phyloP scores from a whole-genome alignment of 768 basidiomycete species.

The Amanita pallidorosea region DNA sequence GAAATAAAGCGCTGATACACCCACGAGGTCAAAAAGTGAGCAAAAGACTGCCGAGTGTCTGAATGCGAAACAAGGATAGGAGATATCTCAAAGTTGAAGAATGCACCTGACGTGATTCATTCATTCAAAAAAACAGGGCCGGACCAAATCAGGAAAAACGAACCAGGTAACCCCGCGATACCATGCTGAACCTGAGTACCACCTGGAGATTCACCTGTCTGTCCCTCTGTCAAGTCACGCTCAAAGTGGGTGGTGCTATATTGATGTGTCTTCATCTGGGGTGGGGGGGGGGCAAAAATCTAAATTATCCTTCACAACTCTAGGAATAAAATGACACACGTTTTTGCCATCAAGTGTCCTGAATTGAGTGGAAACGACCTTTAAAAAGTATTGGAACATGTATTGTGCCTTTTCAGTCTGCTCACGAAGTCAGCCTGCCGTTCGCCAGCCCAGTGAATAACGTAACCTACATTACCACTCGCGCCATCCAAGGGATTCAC shows the following conservation, averaged over 20 bases:
- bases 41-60: constrained; percentile 89
- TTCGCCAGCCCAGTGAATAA: background rate
- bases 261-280: constrained; percentile 79
- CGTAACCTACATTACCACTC: constrained; percentile 40
- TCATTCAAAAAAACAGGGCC: background rate
- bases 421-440: background rate
- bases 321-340: constrained; percentile 28
- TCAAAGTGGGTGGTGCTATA: constrained; percentile 97
- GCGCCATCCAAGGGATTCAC: constrained; percentile 69
- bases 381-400: constrained; percentile 99
- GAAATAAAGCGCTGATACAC: constrained; percentile 20
- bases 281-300: no score
- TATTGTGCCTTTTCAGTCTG: constrained; percentile 74
- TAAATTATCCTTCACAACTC: background rate
- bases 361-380: constrained; percentile 96
- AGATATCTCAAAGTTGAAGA: constrained; percentile 95
- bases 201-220: constrained; percentile 41
- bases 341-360: constrained; percentile 65
- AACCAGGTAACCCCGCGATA: constrained; percentile 57
- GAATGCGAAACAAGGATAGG: constrained; percentile 90
- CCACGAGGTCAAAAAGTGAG: constrained; percentile 96
- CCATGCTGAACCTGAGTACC: constrained; percentile 72
- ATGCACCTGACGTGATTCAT: constrained; percentile 40
- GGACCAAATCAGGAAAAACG: background rate
- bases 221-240: constrained; percentile 68